Conservation (phyloP, 805 yeast genomes). For the Barnettozyma sucrosica region DNA sequence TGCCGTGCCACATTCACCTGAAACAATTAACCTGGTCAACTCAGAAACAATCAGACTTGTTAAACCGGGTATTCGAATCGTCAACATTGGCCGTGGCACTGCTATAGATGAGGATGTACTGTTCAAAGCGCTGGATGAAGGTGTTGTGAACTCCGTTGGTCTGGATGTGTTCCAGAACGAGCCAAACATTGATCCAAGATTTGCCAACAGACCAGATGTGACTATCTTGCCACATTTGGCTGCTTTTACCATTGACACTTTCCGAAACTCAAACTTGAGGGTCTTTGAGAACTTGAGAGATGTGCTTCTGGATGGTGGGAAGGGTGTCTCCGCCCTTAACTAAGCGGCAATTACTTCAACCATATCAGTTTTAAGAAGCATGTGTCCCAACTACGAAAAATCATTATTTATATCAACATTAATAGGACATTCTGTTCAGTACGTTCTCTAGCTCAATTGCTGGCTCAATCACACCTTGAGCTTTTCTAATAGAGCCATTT, state of each 20-base stretch:
- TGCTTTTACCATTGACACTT: slow-evolving; percentile 55
- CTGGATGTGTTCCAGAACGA: slow-evolving; percentile 67
- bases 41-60: slow-evolving; percentile 39
- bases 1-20: slow-evolving; percentile 58
- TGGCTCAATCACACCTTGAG: background rate
- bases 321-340: slow-evolving; percentile 12
- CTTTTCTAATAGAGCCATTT: slow-evolving; percentile 11
- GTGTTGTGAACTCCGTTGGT: slow-evolving; percentile 62
- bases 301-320: slow-evolving; percentile 13
- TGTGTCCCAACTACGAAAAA: too few species aligned
- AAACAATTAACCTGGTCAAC: slow-evolving; percentile 51
- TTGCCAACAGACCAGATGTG: slow-evolving; percentile 55
- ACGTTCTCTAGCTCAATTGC: background rate
- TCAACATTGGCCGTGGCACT: slow-evolving; percentile 71
- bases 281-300: slow-evolving; percentile 49
- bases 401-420: too few species aligned
- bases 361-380: too few species aligned
- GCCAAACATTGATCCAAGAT: slow-evolving; percentile 47
- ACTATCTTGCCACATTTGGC: slow-evolving; percentile 68
- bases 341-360: background rate
- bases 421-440: too few species aligned
- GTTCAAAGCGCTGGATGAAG: slow-evolving; percentile 50
- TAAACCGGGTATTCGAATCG: slow-evolving; percentile 50
- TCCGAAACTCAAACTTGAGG: slow-evolving; percentile 41
- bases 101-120: slow-evolving; percentile 51